A percentile compares a stretch with the other conserved stretches of the same genome.
phyloP scores from a whole-genome alignment of 2,329 filamentous ascomycete species.

The Fusarium fujikuroi region DNA sequence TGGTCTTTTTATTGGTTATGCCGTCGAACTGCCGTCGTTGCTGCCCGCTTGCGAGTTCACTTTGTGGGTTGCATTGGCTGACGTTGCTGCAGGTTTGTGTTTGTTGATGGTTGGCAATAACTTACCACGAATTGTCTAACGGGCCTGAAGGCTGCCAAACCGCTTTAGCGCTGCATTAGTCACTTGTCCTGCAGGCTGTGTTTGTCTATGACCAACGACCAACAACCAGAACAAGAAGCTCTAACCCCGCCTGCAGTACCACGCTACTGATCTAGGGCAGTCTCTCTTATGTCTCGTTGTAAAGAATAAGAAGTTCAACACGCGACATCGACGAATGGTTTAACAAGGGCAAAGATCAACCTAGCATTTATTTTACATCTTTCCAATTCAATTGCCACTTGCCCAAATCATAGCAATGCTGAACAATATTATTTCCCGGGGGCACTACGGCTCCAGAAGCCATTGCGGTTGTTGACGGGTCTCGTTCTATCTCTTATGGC shows the following conservation, averaged over 20 bases:
- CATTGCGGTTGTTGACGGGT: not conserved
- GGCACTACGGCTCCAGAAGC: not conserved
- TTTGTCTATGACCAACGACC: not conserved
- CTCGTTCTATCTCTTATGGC: not conserved
- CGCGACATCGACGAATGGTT: not conserved
- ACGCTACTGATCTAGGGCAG: not conserved
- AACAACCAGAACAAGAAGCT: not conserved
- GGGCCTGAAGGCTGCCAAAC: not conserved
- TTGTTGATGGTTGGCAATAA: not conserved
- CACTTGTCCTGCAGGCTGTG: not conserved
- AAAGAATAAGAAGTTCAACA: not conserved
- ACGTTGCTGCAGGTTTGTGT: not conserved
- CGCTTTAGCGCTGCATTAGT: not conserved
- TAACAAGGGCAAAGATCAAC: not conserved
- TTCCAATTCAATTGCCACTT: not conserved
- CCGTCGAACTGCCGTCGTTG: not conserved
- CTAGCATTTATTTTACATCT: fast-evolving
- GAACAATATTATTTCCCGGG: not conserved
- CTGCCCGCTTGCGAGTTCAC: too few relatives aligned
- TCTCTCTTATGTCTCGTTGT: fast-evolving
- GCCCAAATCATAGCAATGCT: not conserved
- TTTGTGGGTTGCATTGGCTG: not conserved
- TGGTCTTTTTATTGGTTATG: fast-evolving
- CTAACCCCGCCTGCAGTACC: not conserved
- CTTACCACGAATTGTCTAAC: fast-evolving